Percentiles rank a stretch among this genome's conserved stretches.
phyloP scores from a whole-genome alignment of 805 yeast genomes.

The Monosporozyma solicola region DNA sequence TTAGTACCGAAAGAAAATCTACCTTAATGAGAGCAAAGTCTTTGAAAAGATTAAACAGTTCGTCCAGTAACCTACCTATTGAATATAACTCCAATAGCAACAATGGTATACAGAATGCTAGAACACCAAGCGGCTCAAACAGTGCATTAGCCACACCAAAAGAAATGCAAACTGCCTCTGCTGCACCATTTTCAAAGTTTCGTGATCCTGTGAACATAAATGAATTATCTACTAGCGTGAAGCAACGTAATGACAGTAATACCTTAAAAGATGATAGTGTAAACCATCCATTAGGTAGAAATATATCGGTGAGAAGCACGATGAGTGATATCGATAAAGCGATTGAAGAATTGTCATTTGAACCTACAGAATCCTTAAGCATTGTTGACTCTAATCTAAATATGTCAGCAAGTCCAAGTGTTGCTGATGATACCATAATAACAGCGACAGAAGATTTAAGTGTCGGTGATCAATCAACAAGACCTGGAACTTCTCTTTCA shows the following conservation, averaged over 20 bases:
- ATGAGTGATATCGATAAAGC: constrained; percentile 69
- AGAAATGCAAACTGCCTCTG: constrained; percentile 19
- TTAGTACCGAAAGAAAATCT: constrained; percentile 33
- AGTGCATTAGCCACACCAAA: constrained; percentile 23
- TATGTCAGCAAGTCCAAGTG: constrained; percentile 6
- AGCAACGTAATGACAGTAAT: neutral
- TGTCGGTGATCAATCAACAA: constrained; percentile 2
- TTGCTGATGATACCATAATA: constrained; percentile 13
- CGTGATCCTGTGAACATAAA: neutral
- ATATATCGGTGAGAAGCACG: constrained; percentile 41
- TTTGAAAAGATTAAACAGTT: constrained; percentile 36
- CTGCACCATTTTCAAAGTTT: constrained; percentile 3
- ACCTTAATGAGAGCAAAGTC: constrained; percentile 50
- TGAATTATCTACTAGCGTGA: neutral
- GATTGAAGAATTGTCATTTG: constrained; percentile 47
- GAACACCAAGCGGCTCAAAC: constrained; percentile 8
- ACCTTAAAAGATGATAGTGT: neutral
- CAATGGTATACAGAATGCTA: neutral
- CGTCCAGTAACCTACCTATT: constrained; percentile 8
- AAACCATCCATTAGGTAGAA: constrained; percentile 17
- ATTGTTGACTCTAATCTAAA: neutral
- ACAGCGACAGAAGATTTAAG: constrained; percentile 16
- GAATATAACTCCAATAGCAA: neutral
- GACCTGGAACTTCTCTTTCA: neutral
- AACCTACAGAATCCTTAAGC: constrained; percentile 9